Evolutionary conservation across 2,329 filamentous ascomycete species (phyloP).

Genomic region (Myriangium duriaei): DNA sequence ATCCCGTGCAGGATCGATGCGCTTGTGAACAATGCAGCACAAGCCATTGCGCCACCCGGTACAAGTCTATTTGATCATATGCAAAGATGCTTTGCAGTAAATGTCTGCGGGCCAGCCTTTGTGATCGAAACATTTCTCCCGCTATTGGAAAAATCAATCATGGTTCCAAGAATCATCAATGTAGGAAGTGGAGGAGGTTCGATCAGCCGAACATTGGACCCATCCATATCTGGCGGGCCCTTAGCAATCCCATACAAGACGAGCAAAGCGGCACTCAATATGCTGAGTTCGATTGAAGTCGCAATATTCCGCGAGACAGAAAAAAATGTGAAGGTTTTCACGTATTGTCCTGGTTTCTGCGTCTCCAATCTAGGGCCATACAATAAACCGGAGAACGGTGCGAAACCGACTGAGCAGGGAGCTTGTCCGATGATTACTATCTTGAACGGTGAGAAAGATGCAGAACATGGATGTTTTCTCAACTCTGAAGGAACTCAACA

Average conservation of each 20-base stretch:
- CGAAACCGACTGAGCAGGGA: slow-evolving; percentile 22
- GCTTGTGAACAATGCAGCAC: slow-evolving; percentile 29
- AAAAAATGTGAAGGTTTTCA: slow-evolving; percentile 26
- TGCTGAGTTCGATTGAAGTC: slow-evolving; percentile 23
- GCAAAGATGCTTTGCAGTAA: slow-evolving; percentile 17
- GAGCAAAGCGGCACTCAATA: slow-evolving; percentile 29
- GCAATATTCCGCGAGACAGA: slow-evolving; percentile 17
- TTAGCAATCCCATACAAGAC: slow-evolving; percentile 25
- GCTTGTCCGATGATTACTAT: slow-evolving; percentile 25
- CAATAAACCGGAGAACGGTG: slow-evolving; percentile 26
- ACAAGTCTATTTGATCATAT: slow-evolving; percentile 20
- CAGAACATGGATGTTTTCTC: slow-evolving; percentile 21
- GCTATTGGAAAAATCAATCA: slow-evolving; percentile 17
- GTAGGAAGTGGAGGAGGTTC: slow-evolving; percentile 25
- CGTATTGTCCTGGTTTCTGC: slow-evolving; percentile 28
- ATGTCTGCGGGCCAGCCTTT: slow-evolving; percentile 16
- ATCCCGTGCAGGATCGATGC: slow-evolving; percentile 26
- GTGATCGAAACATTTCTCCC: slow-evolving; percentile 17
- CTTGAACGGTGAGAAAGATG: slow-evolving; percentile 25
- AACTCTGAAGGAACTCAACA: slow-evolving; percentile 20
- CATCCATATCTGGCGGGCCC: slow-evolving; percentile 14
- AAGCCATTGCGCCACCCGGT: slow-evolving; percentile 15
- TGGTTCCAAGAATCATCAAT: slow-evolving; percentile 22
- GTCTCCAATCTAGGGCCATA: slow-evolving; percentile 22
- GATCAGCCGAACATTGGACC: slow-evolving; percentile 20